Percentiles rank a stretch among this genome's conserved stretches.
These are phyloP conservation scores for Ilex asprella DNA, from an alignment of 257 asterid species.

Conservation along the genomic window DNA sequence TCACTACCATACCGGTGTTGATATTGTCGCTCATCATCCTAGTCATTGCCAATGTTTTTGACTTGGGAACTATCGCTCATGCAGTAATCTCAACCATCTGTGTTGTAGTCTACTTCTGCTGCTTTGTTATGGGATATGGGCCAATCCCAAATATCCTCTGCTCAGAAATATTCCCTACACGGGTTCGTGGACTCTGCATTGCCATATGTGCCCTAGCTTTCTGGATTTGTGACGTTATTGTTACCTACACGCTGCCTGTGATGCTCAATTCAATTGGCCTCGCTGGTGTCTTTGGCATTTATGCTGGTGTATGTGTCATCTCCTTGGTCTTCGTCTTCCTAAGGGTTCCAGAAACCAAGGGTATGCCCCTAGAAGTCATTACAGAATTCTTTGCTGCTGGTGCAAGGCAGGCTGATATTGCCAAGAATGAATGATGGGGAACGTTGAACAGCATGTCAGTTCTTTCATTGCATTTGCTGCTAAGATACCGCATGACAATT, in stretches of 20 bases:
- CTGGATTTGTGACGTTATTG: slow-evolving; percentile 93
- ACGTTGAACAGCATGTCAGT: background rate
- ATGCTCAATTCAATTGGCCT: slow-evolving; percentile 73
- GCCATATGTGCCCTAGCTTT: slow-evolving; percentile 79
- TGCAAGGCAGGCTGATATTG: slow-evolving; percentile 40
- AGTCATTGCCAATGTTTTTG: slow-evolving; percentile 54
- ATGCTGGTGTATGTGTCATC: slow-evolving; percentile 53
- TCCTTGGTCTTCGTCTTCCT: slow-evolving; percentile 65
- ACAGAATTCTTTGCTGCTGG: slow-evolving; percentile 84
- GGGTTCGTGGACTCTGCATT: slow-evolving; percentile 87
- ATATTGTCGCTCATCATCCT: slow-evolving; percentile 51
- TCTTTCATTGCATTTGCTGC: background rate
- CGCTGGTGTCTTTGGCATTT: slow-evolving; percentile 74
- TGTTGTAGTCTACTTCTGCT: slow-evolving; percentile 80
- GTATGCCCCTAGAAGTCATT: slow-evolving; percentile 86
- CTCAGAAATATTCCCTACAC: slow-evolving; percentile 78
- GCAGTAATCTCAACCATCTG: slow-evolving; percentile 69
- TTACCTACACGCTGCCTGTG: slow-evolving; percentile 69
- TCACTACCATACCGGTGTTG: slow-evolving; percentile 67
- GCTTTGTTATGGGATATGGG: slow-evolving; percentile 85
- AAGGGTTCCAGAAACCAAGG: slow-evolving; percentile 84
- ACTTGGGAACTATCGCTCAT: slow-evolving; percentile 50
- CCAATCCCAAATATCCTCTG: slow-evolving; percentile 90
- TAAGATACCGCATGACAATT: background rate
- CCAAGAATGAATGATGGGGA: slow-evolving; percentile 16